phyloP scores from a whole-genome alignment of 2,329 filamentous ascomycete genomes.

The Penicillium capsulatum region DNA sequence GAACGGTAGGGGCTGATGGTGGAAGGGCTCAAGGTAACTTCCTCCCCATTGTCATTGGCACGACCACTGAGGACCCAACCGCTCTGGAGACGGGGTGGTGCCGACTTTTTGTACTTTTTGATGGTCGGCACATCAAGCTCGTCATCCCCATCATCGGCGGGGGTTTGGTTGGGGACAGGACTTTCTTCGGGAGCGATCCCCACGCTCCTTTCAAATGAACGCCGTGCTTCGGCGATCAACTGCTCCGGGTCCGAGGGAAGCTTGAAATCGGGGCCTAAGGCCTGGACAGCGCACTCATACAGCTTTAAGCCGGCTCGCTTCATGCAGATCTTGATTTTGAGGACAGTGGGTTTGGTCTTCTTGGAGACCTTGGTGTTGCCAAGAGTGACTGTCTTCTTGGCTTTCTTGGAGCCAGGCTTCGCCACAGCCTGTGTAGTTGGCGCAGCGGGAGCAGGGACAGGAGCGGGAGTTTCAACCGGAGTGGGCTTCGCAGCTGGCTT shows the following conservation, averaged over 20 bases:
- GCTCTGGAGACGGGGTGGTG: conserved; percentile 2
- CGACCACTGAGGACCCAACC: conserved; percentile 15
- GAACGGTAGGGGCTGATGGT: conserved; percentile 12
- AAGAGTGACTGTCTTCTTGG: conserved; percentile 1
- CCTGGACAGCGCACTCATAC: conserved; percentile 7
- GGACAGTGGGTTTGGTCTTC: neutral
- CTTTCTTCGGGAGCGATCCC: conserved; percentile 1
- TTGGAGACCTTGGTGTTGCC: neutral
- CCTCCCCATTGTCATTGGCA: conserved; percentile 15
- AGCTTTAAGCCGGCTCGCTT: conserved; percentile 9
- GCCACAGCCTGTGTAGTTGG: neutral
- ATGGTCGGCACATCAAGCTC: neutral
- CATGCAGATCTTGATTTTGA: conserved; percentile 5
- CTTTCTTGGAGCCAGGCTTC: neutral
- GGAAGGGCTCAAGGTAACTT: conserved; percentile 11
- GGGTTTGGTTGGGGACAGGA: neutral
- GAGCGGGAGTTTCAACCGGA: neutral
- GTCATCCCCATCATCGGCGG: neutral
- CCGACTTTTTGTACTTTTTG: neutral
- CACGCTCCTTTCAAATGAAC: conserved; percentile 2
- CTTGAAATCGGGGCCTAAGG: conserved; percentile 11
- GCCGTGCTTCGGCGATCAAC: conserved; percentile 8
- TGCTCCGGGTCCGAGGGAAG: conserved; percentile 7
- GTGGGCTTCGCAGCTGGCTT: neutral
- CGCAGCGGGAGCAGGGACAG: neutral